phyloP scores from a whole-genome alignment of 306 rosid genomes.

The Cucumis cinereus region DNA sequence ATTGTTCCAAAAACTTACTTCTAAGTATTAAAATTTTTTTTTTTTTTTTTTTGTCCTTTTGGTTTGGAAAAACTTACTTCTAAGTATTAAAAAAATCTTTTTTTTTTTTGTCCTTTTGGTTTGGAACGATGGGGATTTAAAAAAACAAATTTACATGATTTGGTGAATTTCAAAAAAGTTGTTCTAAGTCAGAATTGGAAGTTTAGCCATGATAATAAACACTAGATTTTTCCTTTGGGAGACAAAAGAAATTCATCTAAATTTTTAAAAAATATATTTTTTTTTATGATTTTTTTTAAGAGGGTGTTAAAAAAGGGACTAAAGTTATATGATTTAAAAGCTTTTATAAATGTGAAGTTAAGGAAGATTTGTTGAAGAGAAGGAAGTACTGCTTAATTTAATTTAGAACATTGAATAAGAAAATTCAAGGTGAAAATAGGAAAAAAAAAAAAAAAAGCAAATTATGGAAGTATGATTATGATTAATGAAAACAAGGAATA shows the following conservation, averaged over 20 bases:
- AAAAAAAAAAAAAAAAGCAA: not conserved
- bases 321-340: slow-evolving; percentile 49
- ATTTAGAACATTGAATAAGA: not conserved
- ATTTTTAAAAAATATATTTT: not conserved
- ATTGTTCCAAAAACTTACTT: no score
- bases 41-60: not conserved
- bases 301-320: not conserved
- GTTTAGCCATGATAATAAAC: slow-evolving; percentile 12
- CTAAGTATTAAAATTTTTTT: no score
- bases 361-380: slow-evolving; percentile 22
- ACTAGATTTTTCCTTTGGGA: not conserved
- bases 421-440: not conserved
- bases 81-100: not conserved
- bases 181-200: slow-evolving; percentile 15
- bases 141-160: slow-evolving; percentile 30
- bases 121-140: not conserved
- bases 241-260: not conserved
- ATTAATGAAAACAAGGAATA: not conserved
- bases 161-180: slow-evolving; percentile 17
- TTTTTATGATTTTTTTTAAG: not conserved
- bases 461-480: no score
- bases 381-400: slow-evolving; percentile 33
- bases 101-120: not conserved
- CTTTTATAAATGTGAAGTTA: slow-evolving; percentile 49
- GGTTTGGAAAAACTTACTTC: not conserved